Evolutionary conservation across 129 eudicot species (phyloP), one percentile per base, ranked within the genome.

Genomic region (Tanacetum coccineum): DNA sequence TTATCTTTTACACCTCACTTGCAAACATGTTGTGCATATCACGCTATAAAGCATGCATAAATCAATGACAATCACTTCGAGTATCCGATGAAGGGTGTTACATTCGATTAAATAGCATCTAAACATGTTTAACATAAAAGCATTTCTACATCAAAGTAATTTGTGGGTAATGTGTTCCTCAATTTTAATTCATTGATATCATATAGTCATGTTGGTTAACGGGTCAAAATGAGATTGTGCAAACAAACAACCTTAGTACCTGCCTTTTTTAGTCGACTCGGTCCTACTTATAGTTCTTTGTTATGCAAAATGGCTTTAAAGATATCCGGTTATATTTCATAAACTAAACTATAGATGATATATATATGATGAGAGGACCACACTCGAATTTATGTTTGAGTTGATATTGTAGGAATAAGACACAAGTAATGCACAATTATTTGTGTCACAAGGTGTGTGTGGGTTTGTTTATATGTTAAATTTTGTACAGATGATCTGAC

Each of bases 391-490:
- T 55, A 53, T 18, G 11, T 52, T 52, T 61, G 69, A 36, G 72
- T 30, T 32, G 47, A 49, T 50, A 51, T 28, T 30, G 59, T 46
- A 49, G 68, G 61, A 47, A 70, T 28, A 58, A 26, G 59, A 46
- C 56, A 52, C 45, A 73, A 72, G 53, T 26, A 62, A 65, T 66
- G 73, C 51, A 57, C 52, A 74, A 66, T 74, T 18, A 74, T 74
- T 66, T 74, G 66, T 66, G 59, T 74, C 78, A 74, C 72, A 74
- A 66, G 78, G 53, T 10, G 60, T 66, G 71, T 44, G 75, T 66
- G 56, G 55, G 11, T 62, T 71, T 71, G 77, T 65, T 54, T 46
- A 66, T 19, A 74, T 66, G 72, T 74, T 65, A 71, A 74, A 54
- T 74, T 74, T 56, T 18, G 51, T 26, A 66, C 67, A 15, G 78